Base-by-base conservation (phyloP, 2,329 filamentous ascomycete genomes). In the Sordariomycetes sp. region DNA sequence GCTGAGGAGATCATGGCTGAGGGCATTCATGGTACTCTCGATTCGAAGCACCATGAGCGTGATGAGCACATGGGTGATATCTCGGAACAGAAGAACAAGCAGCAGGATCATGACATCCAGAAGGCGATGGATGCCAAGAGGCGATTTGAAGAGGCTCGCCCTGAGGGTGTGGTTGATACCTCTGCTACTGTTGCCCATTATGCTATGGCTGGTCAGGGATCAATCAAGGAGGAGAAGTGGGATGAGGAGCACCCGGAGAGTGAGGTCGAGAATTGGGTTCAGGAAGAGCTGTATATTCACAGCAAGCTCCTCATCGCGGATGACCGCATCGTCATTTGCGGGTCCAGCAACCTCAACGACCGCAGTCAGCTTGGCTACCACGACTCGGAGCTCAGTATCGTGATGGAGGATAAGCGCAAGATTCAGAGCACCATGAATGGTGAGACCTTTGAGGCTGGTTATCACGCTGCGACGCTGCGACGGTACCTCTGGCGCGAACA, bases 201-300 rank as follows among this genome's bases (percentile, higher is more conserved):
- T 45, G 86, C 87, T 23, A 92, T 96, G 86, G 70, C 82, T 16
- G 73, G 49, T 6, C 47, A 55, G 6, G 78, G 54, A 55, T 73
- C 53, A 63, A 70, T 68, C 58, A 75, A 48, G 4, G 78, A 85
- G 8, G 85, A 93, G 55, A 49, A 62, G 1, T 95, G 86, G 84
- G 81, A 88, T 12, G 82, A 84, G 12, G 65, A 68, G 1, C 62
- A 82, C 4, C 63, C 76, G 0, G 74, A 90, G 45, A 73, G 75
- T 2, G 92, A 96, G 55, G 82, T 87, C 37, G 72, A 82, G 35
- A 86, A 93, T 52, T 93, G 92, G 66, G 81, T 96, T 39, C 90
- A 94, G 53, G 92, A 98, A 54, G 90, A 98, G 57, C 72, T 96
- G 3, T 98, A 98, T 54, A 81, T 96, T 31, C 92, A 98, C 55